These are phyloP conservation scores for Mycena latifolia DNA, from an alignment of 768 basidiomycete species.

Conservation along the genomic window DNA sequence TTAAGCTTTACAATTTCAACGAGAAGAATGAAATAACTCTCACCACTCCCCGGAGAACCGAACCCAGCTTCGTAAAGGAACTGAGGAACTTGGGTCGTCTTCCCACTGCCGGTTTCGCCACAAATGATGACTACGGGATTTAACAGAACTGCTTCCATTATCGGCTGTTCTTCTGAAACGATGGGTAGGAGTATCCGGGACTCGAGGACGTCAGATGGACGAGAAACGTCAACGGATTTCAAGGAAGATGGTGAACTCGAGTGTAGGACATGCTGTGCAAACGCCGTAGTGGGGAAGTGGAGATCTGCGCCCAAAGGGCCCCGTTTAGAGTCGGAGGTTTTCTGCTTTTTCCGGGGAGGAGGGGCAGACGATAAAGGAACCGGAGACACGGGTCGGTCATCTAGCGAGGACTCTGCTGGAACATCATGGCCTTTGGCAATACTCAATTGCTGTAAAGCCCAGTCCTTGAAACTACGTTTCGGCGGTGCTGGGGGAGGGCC, in stretches of 20 bases:
- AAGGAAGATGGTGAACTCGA: slow-evolving; percentile 39
- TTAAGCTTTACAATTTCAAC: slow-evolving; percentile 8
- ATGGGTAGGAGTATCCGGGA: slow-evolving; percentile 87
- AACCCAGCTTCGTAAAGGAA: slow-evolving; percentile 99
- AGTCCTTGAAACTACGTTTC: slow-evolving; percentile 83
- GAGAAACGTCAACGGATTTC: slow-evolving; percentile 67
- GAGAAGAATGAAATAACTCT: slow-evolving; percentile 36
- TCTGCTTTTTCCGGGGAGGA: slow-evolving; percentile 63
- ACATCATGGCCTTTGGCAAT: slow-evolving; percentile 53
- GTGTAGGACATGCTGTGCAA: slow-evolving; percentile 63
- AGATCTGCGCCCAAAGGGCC: slow-evolving; percentile 87
- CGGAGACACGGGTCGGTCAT: slow-evolving; percentile 33
- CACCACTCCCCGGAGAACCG: slow-evolving; percentile 86
- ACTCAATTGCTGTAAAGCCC: slow-evolving; percentile 87
- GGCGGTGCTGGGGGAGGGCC: slow-evolving; percentile 34
- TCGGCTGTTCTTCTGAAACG: slow-evolving; percentile 91
- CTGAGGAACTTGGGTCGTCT: slow-evolving; percentile 98
- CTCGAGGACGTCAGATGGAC: slow-evolving; percentile 81
- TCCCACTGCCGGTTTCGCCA: slow-evolving; percentile 97
- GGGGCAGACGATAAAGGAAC: slow-evolving; percentile 41
- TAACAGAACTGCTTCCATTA: slow-evolving; percentile 91
- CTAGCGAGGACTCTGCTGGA: slow-evolving; percentile 28
- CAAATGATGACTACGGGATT: slow-evolving; percentile 89
- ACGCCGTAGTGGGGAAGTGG: slow-evolving; percentile 72
- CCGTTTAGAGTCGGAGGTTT: slow-evolving; percentile 59